Conservation (phyloP, 2,329 filamentous ascomycete species). For the Apiospora marii region DNA sequence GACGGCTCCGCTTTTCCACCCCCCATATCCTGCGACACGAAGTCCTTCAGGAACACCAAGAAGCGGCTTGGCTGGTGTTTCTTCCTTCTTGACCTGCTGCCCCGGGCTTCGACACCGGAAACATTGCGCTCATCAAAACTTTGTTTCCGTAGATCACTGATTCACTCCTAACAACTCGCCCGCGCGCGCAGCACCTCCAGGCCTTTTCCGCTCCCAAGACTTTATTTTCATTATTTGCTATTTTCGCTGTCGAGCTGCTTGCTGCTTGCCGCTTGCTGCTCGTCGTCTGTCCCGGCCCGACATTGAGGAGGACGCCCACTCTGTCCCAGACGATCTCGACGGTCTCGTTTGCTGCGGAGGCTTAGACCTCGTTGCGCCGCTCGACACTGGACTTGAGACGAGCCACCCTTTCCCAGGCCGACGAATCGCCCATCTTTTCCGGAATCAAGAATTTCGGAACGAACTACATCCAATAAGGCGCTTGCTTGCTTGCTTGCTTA, state of each 20-base stretch:
- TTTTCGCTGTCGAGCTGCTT: conserved; percentile 6
- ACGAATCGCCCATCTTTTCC: not conserved
- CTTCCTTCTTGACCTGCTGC: conserved; percentile 16
- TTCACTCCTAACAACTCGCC: conserved; percentile 30
- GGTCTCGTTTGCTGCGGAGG: conserved; percentile 16
- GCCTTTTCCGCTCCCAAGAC: not conserved
- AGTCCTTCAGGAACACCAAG: conserved; percentile 28
- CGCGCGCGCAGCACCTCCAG: not conserved
- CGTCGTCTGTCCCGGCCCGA: not conserved
- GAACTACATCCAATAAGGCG: not conserved
- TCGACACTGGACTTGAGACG: conserved; percentile 11
- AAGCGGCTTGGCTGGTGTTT: conserved; percentile 23
- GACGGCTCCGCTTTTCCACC: conserved; percentile 28
- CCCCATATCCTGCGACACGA: conserved; percentile 29
- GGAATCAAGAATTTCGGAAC: conserved; percentile 14
- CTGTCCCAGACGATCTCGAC: conserved; percentile 6
- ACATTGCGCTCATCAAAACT: conserved; percentile 32
- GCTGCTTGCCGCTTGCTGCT: conserved; percentile 16
- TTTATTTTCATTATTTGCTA: not conserved
- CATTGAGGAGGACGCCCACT: not conserved
- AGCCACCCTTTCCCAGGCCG: not conserved
- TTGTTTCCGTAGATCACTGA: conserved; percentile 38
- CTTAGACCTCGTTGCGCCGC: not conserved
- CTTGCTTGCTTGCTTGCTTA: not conserved
- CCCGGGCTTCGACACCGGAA: conserved; percentile 25